Percentiles rank a stretch among this genome's conserved stretches.
These are phyloP conservation scores for Aurifilum marmelostoma DNA, from an alignment of 2,329 filamentous ascomycete genomes.

Conservation along the genomic window DNA sequence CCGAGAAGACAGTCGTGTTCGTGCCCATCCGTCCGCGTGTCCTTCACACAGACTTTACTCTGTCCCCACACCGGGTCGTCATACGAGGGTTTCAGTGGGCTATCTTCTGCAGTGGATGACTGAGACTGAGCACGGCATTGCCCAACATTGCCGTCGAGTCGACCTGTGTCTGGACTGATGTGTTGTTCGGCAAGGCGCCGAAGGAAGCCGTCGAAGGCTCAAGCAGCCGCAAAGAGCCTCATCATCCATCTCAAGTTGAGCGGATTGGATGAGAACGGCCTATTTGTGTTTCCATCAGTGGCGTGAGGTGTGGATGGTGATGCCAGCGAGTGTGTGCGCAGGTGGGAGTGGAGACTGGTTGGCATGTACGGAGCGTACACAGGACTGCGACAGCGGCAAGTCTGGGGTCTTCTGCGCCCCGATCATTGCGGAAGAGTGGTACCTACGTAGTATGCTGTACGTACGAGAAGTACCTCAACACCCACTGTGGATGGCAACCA, in stretches of 20 bases:
- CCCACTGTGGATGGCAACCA: neutral
- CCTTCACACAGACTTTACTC: constrained; percentile 3
- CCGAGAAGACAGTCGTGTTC: neutral
- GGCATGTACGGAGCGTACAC: neutral
- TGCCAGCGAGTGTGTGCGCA: neutral
- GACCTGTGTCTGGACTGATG: neutral
- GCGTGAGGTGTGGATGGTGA: constrained; percentile 15
- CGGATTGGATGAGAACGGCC: constrained; percentile 10
- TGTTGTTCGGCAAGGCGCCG: constrained; percentile 8
- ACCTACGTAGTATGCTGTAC: neutral
- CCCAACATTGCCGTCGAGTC: constrained; percentile 1
- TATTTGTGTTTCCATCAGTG: constrained; percentile 5
- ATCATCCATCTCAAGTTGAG: neutral
- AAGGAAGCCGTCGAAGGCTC: constrained; percentile 5
- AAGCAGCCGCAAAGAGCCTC: neutral
- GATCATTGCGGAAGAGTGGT: neutral
- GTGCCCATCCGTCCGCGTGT: constrained; percentile 3
- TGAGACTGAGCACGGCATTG: neutral
- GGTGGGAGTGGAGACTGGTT: constrained; percentile 1
- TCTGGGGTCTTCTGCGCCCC: neutral
- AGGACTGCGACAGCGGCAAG: neutral
- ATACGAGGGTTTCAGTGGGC: constrained; percentile 6
- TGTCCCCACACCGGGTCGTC: constrained; percentile 20
- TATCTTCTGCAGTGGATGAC: constrained; percentile 2
- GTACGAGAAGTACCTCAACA: neutral